Conservation (phyloP, 108 stramenopile genomes). For the Stephanodiscus minutulus region DNA sequence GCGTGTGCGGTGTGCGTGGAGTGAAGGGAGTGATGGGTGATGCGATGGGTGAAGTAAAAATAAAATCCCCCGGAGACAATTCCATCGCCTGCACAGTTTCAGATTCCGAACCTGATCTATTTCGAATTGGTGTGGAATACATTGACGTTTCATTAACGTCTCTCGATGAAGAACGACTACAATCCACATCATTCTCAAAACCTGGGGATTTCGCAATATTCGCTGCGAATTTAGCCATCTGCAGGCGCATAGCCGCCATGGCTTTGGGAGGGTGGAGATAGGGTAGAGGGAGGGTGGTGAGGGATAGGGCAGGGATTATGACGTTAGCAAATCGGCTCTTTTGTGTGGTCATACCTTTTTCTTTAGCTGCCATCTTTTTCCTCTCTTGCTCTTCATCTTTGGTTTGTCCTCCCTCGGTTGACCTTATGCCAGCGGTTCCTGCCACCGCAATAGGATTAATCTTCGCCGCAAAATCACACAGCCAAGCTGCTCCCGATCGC, state of each 20-base stretch:
- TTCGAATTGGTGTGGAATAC: constrained; percentile 37
- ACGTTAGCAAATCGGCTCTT: too few species aligned
- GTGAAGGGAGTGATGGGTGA: constrained; percentile 35
- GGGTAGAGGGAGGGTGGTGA: too few species aligned
- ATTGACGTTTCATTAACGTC: constrained; percentile 29
- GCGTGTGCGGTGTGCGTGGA: constrained; percentile 28
- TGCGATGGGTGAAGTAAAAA: constrained; percentile 30
- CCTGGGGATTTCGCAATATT: constrained; percentile 32
- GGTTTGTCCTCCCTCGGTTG: not conserved
- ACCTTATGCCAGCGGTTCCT: constrained; percentile 37
- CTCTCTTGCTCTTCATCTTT: constrained; percentile 51
- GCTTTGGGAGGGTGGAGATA: too few species aligned
- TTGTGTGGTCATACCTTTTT: too few species aligned
- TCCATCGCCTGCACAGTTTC: constrained; percentile 28
- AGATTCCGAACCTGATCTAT: constrained; percentile 11
- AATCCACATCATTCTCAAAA: constrained; percentile 36
- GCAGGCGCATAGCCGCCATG: constrained; percentile 21
- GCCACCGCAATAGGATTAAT: constrained; percentile 55
- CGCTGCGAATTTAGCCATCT: constrained; percentile 76
- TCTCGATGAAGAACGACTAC: constrained; percentile 31
- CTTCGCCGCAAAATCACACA: constrained; percentile 74
- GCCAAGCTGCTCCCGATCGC: constrained; percentile 74
- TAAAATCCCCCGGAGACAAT: constrained; percentile 27
- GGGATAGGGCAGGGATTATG: constrained; percentile 58
- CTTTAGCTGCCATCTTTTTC: constrained; percentile 66